Base-by-base conservation (phyloP, 2,329 filamentous ascomycete genomes). In the Hypoxylon sp. region DNA sequence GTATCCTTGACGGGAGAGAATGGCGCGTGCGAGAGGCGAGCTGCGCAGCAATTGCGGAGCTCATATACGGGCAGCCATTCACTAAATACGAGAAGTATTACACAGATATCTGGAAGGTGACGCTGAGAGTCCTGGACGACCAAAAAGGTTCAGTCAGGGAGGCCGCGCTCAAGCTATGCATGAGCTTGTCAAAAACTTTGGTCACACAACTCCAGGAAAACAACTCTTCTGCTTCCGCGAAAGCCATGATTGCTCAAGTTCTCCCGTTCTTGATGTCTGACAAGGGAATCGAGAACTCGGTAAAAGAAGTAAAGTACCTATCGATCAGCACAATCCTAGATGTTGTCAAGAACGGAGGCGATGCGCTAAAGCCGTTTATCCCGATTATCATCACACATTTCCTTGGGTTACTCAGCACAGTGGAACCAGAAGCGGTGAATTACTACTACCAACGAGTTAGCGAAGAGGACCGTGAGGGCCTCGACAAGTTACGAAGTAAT, bases 1-100 rank as follows among this genome's bases (percentile, higher is more conserved):
- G 92, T 76, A 92, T 98, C 46, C 80, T 98, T 4, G 77, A 79
- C 31, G 94, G 93, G 31, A 93, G 91, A 73, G 96, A 99, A 78
- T 99, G 96, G 96, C 88, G 96, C 65, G 93, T 94, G 42, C 90
- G 96, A 62, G 91, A 99, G 80, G 96, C 96, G 5, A 96, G 93
- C 76, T 98, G 96, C 80, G 90, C 92, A 39, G 96, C 96, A 2
- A 91, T 98, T 64, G 90, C 92, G 0, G 94, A 98, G 77, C 85
- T 99, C 0, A 87, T 98, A 6, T 92, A 96, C 72, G 94, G 94
- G 0, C 87, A 92, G 29, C 88, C 90, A 1, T 90, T 92, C 67
- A 82, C 85, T 31, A 89, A 91, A 79, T 98, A 98, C 74, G 93
- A 95, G 73, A 89, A 89, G 64, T 94, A 96, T 76, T 91, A 98